These are phyloP conservation scores for Globisporangium okanoganense DNA, from an alignment of 352 stramenopile genomes.

Conservation along the genomic window DNA sequence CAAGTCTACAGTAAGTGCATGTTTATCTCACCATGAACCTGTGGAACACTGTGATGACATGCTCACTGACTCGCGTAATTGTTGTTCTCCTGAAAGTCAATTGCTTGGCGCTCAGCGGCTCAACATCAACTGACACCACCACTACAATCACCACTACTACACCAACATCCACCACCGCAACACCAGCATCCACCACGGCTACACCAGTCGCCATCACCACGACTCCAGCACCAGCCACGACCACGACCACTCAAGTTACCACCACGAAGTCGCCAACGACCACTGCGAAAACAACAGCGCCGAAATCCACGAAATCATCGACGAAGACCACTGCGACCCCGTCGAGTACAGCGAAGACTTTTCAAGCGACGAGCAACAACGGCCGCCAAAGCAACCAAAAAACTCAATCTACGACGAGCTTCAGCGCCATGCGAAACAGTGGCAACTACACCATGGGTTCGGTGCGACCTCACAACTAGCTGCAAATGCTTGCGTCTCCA, in stretches of 20 bases:
- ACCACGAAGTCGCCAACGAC: neutral
- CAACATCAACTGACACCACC: constrained; percentile 11
- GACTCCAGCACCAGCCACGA: neutral
- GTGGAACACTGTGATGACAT: constrained; percentile 14
- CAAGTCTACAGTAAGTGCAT: constrained; percentile 39
- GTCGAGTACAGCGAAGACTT: neutral
- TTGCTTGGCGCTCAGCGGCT: constrained; percentile 10
- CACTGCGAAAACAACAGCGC: neutral
- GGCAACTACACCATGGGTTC: constrained; percentile 11
- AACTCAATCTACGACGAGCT: constrained; percentile 3
- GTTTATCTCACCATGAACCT: neutral
- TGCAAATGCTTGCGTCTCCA: neutral
- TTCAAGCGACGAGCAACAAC: neutral
- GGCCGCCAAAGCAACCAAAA: constrained; percentile 3
- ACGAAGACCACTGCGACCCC: neutral
- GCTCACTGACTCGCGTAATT: constrained; percentile 7
- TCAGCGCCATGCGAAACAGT: neutral
- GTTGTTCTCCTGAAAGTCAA: constrained; percentile 15
- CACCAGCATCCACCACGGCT: constrained; percentile 8
- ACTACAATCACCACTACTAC: constrained; percentile 4
- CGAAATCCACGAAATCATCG: neutral
- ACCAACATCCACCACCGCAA: constrained; percentile 14
- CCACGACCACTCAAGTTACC: neutral
- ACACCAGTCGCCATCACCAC: constrained; percentile 7
- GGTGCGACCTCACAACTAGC: constrained; percentile 10